Percentiles rank a stretch among this genome's conserved stretches.
These are phyloP conservation scores for Cinnamomum chago DNA, from an alignment of 164 flowering plant species.

Conservation along the genomic window DNA sequence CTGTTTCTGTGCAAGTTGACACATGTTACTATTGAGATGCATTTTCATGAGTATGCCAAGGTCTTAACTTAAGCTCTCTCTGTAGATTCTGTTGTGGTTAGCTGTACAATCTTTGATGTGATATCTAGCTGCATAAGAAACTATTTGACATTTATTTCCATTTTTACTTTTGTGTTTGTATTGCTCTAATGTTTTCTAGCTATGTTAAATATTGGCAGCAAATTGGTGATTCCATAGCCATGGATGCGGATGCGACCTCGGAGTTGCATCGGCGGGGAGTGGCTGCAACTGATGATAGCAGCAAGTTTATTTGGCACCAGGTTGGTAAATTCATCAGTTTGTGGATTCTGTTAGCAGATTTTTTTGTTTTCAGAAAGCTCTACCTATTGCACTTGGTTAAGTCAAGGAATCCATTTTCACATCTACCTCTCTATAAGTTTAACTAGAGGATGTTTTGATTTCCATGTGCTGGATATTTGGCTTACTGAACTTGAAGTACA, in stretches of 20 bases:
- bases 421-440: too few species aligned
- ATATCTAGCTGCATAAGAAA: neutral
- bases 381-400: too few species aligned
- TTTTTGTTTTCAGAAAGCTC: neutral
- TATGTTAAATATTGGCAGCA: slow-evolving; percentile 44
- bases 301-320: slow-evolving; percentile 83
- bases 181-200: neutral
- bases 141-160: neutral
- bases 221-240: slow-evolving; percentile 65
- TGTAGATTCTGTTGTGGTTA: too few species aligned
- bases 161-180: neutral
- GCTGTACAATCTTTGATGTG: neutral
- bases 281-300: slow-evolving; percentile 65
- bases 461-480: too few species aligned
- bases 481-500: too few species aligned
- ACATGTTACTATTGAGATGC: too few species aligned
- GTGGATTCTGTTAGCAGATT: neutral
- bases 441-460: too few species aligned
- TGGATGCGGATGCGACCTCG: slow-evolving; percentile 98
- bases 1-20: too few species aligned
- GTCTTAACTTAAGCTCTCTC: too few species aligned
- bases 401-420: too few species aligned
- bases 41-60: too few species aligned
- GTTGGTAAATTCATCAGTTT: slow-evolving; percentile 27
- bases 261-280: slow-evolving; percentile 62